Conservation (phyloP, 2,329 filamentous ascomycete species). For the Colletotrichum godetiae region DNA sequence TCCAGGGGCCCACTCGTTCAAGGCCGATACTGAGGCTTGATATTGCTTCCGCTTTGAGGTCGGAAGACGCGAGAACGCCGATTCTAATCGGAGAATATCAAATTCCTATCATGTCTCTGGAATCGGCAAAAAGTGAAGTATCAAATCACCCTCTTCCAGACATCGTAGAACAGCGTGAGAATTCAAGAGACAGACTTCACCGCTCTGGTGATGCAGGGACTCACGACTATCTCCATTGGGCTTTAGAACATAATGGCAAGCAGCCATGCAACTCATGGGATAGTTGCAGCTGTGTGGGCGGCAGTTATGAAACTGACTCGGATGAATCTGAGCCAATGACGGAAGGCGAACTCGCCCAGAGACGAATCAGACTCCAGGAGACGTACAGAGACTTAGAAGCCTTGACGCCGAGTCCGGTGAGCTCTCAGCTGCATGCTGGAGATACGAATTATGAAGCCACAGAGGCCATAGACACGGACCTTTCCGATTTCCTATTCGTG, state of each 20-base stretch:
- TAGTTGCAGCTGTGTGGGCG: conserved; percentile 1
- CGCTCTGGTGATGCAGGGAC: conserved; percentile 6
- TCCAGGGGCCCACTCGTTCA: background rate
- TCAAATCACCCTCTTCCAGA: background rate
- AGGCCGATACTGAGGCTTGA: background rate
- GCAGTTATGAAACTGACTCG: background rate
- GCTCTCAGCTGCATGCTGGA: background rate
- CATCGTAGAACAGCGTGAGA: background rate
- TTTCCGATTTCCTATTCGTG: background rate
- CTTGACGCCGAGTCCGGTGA: background rate
- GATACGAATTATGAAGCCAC: too few relatives aligned
- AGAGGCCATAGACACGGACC: background rate
- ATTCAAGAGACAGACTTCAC: background rate
- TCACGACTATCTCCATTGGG: conserved; percentile 25
- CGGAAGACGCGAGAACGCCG: background rate
- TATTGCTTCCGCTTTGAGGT: background rate
- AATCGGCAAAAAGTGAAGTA: background rate
- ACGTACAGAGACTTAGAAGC: background rate
- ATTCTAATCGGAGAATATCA: background rate
- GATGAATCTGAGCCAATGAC: background rate
- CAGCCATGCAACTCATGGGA: background rate
- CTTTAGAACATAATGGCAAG: background rate
- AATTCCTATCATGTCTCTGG: background rate
- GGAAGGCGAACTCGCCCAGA: background rate
- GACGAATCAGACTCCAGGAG: background rate